Percentiles rank a stretch among this genome's conserved stretches.
phyloP scores from a whole-genome alignment of 192 early-diverging fungal genomes.

The Rhizoclosmatium sp. region DNA sequence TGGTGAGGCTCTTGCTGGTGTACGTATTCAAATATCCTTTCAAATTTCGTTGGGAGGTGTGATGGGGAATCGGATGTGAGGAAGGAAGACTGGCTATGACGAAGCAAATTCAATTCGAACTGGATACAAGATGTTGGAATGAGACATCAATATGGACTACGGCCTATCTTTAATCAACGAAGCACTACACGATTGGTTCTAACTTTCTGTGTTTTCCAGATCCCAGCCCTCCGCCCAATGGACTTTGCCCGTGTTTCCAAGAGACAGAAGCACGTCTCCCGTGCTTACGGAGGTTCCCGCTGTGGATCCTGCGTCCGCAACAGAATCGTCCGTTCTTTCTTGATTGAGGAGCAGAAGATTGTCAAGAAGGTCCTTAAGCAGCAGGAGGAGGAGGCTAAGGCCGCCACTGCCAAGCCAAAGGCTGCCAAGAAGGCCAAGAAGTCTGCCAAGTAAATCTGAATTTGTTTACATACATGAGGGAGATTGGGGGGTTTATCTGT shows the following conservation, averaged over 20 bases:
- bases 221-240: conserved; percentile 91
- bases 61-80: neutral
- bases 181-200: neutral
- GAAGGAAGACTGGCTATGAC: neutral
- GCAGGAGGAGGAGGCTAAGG: conserved; percentile 57
- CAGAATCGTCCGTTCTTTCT: conserved; percentile 97
- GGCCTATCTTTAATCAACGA: too few species aligned
- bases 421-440: conserved; percentile 24
- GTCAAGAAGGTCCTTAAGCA: conserved; percentile 99
- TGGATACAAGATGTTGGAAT: too few species aligned
- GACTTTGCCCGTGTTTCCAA: conserved; percentile 91
- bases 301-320: conserved; percentile 87
- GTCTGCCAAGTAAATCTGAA: neutral
- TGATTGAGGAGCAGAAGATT: conserved; percentile 99
- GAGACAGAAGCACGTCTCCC: conserved; percentile 90
- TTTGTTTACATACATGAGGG: neutral
- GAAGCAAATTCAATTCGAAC: too few species aligned
- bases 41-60: neutral
- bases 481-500: neutral
- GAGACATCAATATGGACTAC: too few species aligned
- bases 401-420: conserved; percentile 44
- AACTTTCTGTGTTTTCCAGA: conserved; percentile 42
- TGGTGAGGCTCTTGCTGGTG: conserved; percentile 86
- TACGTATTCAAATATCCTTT: conserved; percentile 53
- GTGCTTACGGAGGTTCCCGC: conserved; percentile 97